These are phyloP conservation scores for Trichaptum fuscoviolaceum DNA, from an alignment of 768 basidiomycete genomes.

Conservation along the genomic window DNA sequence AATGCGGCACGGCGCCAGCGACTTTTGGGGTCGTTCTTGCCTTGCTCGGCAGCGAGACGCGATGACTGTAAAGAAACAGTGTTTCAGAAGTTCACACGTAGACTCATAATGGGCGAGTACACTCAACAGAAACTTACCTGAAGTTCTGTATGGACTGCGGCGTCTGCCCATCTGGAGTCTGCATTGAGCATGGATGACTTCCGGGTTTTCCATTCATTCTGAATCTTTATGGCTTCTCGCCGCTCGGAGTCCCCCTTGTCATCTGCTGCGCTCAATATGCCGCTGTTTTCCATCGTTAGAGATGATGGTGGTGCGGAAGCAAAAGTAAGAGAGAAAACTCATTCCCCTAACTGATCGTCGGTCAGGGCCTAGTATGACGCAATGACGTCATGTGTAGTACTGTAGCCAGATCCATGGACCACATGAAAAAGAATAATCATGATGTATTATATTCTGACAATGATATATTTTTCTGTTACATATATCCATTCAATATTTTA, in stretches of 20 bases:
- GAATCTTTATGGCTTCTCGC: conserved; percentile 33
- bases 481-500: neutral
- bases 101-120: neutral
- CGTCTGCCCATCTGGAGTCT: conserved; percentile 28
- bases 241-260: neutral
- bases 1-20: conserved; percentile 46
- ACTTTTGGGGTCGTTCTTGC: conserved; percentile 38
- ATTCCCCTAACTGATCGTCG: neutral
- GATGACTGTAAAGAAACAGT: conserved; percentile 29
- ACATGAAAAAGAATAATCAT: neutral
- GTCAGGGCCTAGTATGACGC: neutral
- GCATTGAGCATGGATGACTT: conserved; percentile 17
- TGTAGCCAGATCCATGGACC: no score
- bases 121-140: conserved; percentile 26
- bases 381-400: neutral
- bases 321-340: neutral
- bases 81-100: neutral
- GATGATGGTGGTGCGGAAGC: neutral
- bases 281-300: no score
- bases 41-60: conserved; percentile 32
- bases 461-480: neutral
- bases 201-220: conserved; percentile 33
- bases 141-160: conserved; percentile 30
- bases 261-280: no score
- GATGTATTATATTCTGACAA: neutral